Evolutionary conservation across 1,284 basidiomycete species (phyloP).

Genomic region (Phenoliferia sp.): DNA sequence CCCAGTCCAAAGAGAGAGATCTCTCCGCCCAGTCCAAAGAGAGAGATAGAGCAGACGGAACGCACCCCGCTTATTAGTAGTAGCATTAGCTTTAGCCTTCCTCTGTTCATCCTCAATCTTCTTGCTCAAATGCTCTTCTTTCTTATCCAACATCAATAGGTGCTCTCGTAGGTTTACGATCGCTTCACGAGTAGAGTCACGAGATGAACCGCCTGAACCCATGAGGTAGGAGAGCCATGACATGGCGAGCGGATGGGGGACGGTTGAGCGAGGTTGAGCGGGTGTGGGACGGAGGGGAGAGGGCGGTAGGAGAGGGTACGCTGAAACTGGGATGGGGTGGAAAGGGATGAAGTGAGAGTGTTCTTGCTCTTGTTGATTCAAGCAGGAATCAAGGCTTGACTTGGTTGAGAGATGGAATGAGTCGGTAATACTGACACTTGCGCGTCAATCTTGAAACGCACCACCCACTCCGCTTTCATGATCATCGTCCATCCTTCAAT

Average conservation of each 20-base stretch:
- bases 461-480: no score
- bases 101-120: constrained; percentile 92
- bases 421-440: no score
- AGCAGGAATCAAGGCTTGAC: no score
- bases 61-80: constrained; percentile 56
- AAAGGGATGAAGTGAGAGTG: no score
- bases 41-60: not conserved
- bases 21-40: no score
- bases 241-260: constrained; percentile 56
- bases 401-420: no score
- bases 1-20: not conserved
- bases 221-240: constrained; percentile 71
- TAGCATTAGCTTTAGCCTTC: constrained; percentile 89
- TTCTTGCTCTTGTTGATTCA: no score
- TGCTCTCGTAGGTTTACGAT: constrained; percentile 47
- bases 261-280: constrained; percentile 43
- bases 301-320: not conserved
- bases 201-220: constrained; percentile 33
- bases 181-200: constrained; percentile 43
- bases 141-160: constrained; percentile 93
- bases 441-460: no score
- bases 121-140: constrained; percentile 93
- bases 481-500: no score
- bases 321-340: no score
- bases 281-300: not conserved